Conservation (phyloP, 2,329 filamentous ascomycete species). For the Curvularia sp. region DNA sequence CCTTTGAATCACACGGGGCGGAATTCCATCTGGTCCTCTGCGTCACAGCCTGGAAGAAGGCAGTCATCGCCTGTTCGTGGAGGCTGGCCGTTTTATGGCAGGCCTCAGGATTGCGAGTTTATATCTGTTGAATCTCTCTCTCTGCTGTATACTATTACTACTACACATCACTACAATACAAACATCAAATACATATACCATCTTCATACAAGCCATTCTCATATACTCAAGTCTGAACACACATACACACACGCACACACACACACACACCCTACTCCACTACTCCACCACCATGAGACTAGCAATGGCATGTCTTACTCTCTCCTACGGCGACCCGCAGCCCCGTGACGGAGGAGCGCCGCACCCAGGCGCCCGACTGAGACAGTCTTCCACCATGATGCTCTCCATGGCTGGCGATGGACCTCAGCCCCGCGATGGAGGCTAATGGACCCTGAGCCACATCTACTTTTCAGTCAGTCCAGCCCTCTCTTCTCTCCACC, state of each 20-base stretch:
- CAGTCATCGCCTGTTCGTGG: slow-evolving; percentile 39
- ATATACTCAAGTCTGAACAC: slow-evolving; percentile 22
- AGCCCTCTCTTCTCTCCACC: neutral
- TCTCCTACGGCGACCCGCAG: slow-evolving; percentile 30
- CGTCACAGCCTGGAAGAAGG: slow-evolving; percentile 45
- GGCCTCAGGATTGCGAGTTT: slow-evolving; percentile 33
- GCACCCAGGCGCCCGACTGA: slow-evolving; percentile 28
- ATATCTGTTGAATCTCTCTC: slow-evolving; percentile 21
- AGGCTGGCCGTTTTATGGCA: slow-evolving; percentile 21
- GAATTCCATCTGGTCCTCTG: slow-evolving; percentile 26
- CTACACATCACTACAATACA: slow-evolving; percentile 13
- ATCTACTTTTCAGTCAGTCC: slow-evolving; percentile 17
- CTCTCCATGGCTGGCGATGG: slow-evolving; percentile 25
- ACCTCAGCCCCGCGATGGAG: slow-evolving; percentile 41
- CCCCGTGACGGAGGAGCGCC: slow-evolving; percentile 46
- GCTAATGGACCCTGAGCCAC: slow-evolving; percentile 25
- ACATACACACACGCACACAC: slow-evolving; percentile 12
- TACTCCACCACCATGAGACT: slow-evolving; percentile 26
- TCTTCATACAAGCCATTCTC: slow-evolving; percentile 18
- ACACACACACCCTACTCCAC: neutral
- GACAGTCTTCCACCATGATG: slow-evolving; percentile 26
- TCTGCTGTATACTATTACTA: slow-evolving; percentile 16
- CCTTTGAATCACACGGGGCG: slow-evolving; percentile 25
- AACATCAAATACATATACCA: slow-evolving; percentile 20
- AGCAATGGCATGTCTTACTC: slow-evolving; percentile 13